Evolutionary conservation across 768 basidiomycete genomes (phyloP).

Genomic region (Boletus pseudo-olivaceus): DNA sequence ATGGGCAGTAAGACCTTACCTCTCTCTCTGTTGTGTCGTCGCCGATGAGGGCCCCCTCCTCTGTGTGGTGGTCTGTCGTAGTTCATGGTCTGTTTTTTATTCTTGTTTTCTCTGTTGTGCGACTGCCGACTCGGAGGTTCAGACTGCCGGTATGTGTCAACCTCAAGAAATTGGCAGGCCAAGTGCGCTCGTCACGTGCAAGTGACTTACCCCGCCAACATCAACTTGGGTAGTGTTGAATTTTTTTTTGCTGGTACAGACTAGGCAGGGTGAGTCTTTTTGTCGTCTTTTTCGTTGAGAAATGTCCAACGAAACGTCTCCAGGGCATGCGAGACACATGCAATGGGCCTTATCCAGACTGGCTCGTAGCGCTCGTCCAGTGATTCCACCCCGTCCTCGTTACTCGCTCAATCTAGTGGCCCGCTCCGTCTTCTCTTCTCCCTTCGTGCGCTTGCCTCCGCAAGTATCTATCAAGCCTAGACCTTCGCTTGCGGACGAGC

Average conservation of each 20-base stretch:
- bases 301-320: neutral
- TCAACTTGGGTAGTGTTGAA: neutral
- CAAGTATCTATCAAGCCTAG: conserved; percentile 7
- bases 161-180: neutral
- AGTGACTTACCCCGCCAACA: neutral
- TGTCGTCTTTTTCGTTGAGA: neutral
- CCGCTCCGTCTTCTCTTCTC: conserved; percentile 11
- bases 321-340: conserved; percentile 67
- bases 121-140: neutral
- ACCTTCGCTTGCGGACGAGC: neutral
- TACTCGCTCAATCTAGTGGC: neutral
- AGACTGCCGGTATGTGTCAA: neutral
- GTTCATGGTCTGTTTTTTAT: conserved; percentile 42
- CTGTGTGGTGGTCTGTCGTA: conserved; percentile 48
- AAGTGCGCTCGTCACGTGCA: conserved; percentile 24
- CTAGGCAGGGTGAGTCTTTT: conserved; percentile 15
- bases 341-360: conserved; percentile 60
- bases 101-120: neutral
- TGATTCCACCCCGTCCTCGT: neutral
- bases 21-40: conserved; percentile 44
- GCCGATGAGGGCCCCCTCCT: conserved; percentile 44
- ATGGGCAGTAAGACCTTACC: conserved; percentile 40
- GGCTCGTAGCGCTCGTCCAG: conserved; percentile 39
- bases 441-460: neutral
- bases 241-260: neutral